Conservation (phyloP, 1,284 basidiomycete genomes). For the Acaromyces ingoldii region DNA sequence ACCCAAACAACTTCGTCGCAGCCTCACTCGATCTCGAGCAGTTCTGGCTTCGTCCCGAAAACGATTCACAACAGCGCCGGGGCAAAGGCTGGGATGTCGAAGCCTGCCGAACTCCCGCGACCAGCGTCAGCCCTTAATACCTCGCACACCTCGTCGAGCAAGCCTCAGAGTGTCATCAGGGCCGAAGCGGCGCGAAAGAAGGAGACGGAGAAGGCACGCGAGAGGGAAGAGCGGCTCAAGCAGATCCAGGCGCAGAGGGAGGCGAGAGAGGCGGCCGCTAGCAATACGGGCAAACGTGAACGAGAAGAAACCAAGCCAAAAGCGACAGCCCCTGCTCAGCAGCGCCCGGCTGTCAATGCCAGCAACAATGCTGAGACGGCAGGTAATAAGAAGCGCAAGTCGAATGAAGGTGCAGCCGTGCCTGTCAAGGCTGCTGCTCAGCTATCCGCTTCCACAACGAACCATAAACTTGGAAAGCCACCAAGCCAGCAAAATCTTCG, state of each 20-base stretch:
- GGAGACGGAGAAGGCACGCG: background rate
- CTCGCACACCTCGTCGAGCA: background rate
- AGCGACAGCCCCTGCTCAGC: background rate
- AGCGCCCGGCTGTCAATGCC: background rate
- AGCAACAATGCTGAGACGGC: background rate
- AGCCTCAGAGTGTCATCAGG: background rate
- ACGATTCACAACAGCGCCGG: background rate
- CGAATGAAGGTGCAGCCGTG: background rate
- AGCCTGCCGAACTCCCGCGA: background rate
- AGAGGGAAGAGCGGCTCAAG: constrained; percentile 12
- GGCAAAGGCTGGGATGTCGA: background rate
- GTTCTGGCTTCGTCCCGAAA: background rate
- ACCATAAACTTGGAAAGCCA: constrained; percentile 1
- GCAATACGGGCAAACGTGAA: background rate
- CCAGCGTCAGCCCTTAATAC: background rate
- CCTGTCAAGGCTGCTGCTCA: background rate
- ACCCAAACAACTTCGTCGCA: no score
- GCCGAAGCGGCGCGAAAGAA: constrained; percentile 2
- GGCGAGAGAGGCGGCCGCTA: background rate
- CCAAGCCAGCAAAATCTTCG: no score
- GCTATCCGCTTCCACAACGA: no score
- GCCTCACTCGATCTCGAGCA: background rate
- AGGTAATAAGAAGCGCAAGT: background rate
- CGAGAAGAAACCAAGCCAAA: background rate
- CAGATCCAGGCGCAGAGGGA: constrained; percentile 21